phyloP scores from a whole-genome alignment of 495 filamentous ascomycete species.

The Rostrohypoxylon terebratum region DNA sequence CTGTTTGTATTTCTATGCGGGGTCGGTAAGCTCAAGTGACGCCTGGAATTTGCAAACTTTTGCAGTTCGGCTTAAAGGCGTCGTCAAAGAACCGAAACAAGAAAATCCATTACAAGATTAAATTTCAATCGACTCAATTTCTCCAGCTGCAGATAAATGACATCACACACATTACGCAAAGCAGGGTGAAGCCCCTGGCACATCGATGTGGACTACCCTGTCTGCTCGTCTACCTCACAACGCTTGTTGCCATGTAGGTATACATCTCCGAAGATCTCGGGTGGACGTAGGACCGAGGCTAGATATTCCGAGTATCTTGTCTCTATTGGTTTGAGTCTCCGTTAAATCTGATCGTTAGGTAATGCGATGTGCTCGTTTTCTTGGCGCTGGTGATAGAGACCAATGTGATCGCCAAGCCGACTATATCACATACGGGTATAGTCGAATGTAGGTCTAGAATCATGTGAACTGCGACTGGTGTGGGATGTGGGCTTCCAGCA shows the following conservation, averaged over 20 bases:
- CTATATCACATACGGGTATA: neutral
- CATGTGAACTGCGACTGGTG: neutral
- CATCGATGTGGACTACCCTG: constrained; percentile 19
- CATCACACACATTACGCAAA: constrained; percentile 40
- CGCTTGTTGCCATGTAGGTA: constrained; percentile 14
- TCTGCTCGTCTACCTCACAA: neutral
- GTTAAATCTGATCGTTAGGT: neutral
- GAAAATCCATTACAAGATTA: constrained; percentile 14
- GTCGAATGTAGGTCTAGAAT: neutral
- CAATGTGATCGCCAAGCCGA: neutral
- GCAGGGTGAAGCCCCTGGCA: constrained; percentile 21
- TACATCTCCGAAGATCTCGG: constrained; percentile 35
- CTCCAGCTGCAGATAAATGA: constrained; percentile 21
- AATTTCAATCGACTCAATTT: constrained; percentile 11
- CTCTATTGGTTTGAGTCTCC: neutral
- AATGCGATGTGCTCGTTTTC: constrained; percentile 5
- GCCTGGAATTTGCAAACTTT: constrained; percentile 21
- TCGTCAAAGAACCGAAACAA: neutral
- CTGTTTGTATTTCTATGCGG: constrained; percentile 19
- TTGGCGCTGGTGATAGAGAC: neutral
- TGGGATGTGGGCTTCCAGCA: neutral
- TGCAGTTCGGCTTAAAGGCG: neutral
- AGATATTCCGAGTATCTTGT: neutral
- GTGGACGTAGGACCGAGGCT: constrained; percentile 17
- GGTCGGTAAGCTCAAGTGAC: constrained; percentile 18